Evolutionary conservation across 2,329 filamentous ascomycete species (phyloP), one percentile per base, ranked within the genome.

Genomic region (Diaporthe sp.): DNA sequence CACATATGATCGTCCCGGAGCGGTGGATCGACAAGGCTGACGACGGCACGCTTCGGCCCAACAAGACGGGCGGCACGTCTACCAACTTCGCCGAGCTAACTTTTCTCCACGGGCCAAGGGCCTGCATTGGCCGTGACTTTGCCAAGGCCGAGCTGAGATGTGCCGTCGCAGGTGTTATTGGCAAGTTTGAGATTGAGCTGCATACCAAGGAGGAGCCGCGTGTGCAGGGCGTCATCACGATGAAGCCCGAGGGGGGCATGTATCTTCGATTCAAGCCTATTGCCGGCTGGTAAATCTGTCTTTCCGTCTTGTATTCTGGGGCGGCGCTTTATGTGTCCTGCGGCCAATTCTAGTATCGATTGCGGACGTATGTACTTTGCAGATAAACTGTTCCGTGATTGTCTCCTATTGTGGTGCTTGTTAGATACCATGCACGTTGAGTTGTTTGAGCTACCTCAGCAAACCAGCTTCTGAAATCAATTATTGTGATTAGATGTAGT

Each of bases 1-100:
- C 84, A 9, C 82, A 85, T 73, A 78, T 81, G 44, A 86, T 86
- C 76, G 83, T 86, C 71, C 85, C 85, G 1, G 84, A 86, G 76
- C 82, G 85, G 9, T 86, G 85, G 85, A 82, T 84, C 58, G 79
- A 84, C 42, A 78, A 85, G 8, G 39, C 53, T 3, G 63, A 71
- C 20, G 55, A 73, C 20, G 71, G 63, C 28, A 74, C 71, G 15
- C 57, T 63, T 47, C 44, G 73, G 58, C 71, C 75, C n/a, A 76
- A 76, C 65, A 75, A 75, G 73, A 65, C 67, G 44, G 73, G 73
- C n/a, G 73, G 67, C 28, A 75, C 68, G 37, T 49, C 73, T 1
- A 72, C 73, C 34, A 75, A 75, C 44, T 75, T 75, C 25, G 58
- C 63, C 22, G 71, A 73, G 70, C 60, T 76, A 31, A 76, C 71